Conservation (phyloP, 495 filamentous ascomycete species). For the Paragyromitra xinjiangensis region DNA sequence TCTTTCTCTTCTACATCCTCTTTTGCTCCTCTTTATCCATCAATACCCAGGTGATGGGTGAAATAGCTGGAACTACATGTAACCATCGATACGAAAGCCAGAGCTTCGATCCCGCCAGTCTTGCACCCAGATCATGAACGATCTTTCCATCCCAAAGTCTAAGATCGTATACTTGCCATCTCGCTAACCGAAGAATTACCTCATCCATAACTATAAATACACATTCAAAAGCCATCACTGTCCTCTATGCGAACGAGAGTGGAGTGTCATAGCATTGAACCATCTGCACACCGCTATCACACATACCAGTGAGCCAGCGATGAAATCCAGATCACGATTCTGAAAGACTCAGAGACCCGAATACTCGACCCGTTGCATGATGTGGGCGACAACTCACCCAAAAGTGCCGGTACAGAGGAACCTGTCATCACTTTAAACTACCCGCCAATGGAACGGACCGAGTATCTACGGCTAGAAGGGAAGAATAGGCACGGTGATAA, state of each 20-base stretch:
- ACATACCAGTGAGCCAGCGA: no score
- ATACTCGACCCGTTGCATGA: conserved; percentile 7
- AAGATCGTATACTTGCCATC: not conserved
- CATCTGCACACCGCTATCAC: not conserved
- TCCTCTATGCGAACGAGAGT: not conserved
- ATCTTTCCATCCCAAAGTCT: not conserved
- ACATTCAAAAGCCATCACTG: not conserved
- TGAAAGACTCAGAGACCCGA: not conserved
- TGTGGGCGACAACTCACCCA: not conserved
- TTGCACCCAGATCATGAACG: not conserved
- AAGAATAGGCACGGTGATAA: not conserved
- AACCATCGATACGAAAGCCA: not conserved
- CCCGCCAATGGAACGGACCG: not conserved
- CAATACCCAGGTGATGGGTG: not conserved
- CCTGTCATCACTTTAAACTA: conserved; percentile 16
- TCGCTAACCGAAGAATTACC: not conserved
- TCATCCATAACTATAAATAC: conserved; percentile 4
- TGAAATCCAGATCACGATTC: not conserved
- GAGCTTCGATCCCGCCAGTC: not conserved
- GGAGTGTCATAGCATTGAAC: not conserved
- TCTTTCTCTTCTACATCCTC: not conserved
- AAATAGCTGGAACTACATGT: not conserved
- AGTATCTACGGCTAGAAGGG: not conserved
- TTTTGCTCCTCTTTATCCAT: not conserved
- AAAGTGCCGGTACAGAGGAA: not conserved